Percentiles rank a stretch among this genome's conserved stretches.
phyloP scores from a whole-genome alignment of 345 rosid genomes.

The Citropsis articulata region DNA sequence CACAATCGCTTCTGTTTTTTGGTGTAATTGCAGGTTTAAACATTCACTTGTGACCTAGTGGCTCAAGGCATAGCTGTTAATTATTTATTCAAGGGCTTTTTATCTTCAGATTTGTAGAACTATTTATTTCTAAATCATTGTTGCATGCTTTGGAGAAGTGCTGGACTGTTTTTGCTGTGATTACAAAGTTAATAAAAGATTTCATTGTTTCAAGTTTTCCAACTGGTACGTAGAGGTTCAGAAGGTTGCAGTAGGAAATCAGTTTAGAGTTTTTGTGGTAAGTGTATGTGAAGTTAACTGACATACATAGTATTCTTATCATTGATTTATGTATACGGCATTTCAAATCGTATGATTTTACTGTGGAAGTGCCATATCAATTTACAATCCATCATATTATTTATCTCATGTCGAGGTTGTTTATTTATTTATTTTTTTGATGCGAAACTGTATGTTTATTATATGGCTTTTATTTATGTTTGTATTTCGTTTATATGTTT shows the following conservation, averaged over 20 bases:
- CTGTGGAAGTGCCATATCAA: not conserved
- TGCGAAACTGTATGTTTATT: not conserved
- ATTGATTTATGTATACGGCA: not conserved
- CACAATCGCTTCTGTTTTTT: conserved; percentile 23
- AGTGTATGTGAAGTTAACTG: conserved; percentile 34
- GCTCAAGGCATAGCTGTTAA: conserved; percentile 29
- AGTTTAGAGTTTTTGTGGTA: conserved; percentile 42
- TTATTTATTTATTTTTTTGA: too few relatives aligned
- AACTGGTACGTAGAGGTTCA: conserved; percentile 44
- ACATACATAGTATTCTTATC: conserved; percentile 5
- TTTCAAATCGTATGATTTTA: not conserved
- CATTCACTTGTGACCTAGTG: conserved; percentile 19
- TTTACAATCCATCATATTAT: not conserved
- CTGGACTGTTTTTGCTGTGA: conserved; percentile 28
- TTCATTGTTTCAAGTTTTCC: conserved; percentile 28
- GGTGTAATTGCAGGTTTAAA: conserved; percentile 50
- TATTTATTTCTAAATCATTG: conserved; percentile 23
- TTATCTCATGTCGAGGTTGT: not conserved
- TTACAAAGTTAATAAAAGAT: conserved; percentile 34
- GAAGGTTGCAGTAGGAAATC: conserved; percentile 42
- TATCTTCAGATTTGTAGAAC: conserved; percentile 27
- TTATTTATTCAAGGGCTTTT: conserved; percentile 31
- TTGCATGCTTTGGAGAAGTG: conserved; percentile 34
- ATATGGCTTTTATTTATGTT: not conserved
- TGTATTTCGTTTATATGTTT: not conserved